Base-by-base conservation (phyloP, 768 basidiomycete species). In the Podaxis carcinomalis region DNA sequence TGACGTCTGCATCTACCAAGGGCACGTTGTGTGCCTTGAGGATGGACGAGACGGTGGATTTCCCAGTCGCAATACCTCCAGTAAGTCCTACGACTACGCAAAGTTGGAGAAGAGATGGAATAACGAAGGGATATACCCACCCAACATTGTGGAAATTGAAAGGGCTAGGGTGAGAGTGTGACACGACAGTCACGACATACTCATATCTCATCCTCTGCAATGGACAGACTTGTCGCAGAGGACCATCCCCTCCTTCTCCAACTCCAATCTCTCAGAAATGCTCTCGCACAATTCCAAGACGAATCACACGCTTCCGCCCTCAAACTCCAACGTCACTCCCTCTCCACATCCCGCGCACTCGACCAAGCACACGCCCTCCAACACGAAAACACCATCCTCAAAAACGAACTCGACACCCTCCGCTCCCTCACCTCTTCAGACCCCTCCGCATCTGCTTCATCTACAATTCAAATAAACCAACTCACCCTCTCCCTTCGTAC, bases 21-120 rank as follows among this genome's bases (percentile, higher is more conserved):
- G 93, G 92, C 32, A 98, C 75, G 32, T 75, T 62, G 65, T 86
- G 86, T 0, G 80, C 76, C 55, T 81, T 80, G 37, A 98, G 78
- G 44, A 95, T 78, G 5, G 75, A 73, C 0, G 95, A 92, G 10
- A 95, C 97, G 11, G 94, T 91, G 0, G 95, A 97, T 76, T 99
- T 99, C 56, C 96, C 95, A 5, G 94, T 95, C 21, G 95, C 93
- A 61, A 99, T 98, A 1, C 95, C 93, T 6, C 97, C 97, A 28
- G 96, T 98, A 21, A 99, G 83, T 42, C 97, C 96, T 63, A 97
- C 83, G 61, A 98, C 95, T 96, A 56, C 19, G 19, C 9, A 39
- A 36, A 36, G 27, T 23, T 19, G 16, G 42, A 16, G 50, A 27
- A 11, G 35, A 7, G 9, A 19, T 16, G 4, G n/a, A 21, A 32